A percentile compares a stretch with the other conserved stretches of the same genome.
phyloP scores from a whole-genome alignment of 768 basidiomycete species.

The Tricholoma furcatifolium region DNA sequence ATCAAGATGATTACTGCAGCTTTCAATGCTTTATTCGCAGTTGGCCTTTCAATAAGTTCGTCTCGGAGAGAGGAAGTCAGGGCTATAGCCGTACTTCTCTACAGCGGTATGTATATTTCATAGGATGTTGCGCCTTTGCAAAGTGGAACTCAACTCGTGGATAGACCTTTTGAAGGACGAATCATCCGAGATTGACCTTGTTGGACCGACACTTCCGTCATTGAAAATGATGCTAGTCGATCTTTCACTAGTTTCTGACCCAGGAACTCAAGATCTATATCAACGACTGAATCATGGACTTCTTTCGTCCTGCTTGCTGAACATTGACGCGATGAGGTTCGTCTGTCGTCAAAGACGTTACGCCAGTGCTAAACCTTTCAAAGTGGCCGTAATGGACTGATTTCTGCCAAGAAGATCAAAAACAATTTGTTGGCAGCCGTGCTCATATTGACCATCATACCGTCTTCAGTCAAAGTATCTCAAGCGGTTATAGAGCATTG shows the following conservation, averaged over 20 bases:
- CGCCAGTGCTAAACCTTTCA: neutral
- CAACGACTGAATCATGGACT: slow-evolving; percentile 70
- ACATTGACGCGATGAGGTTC: slow-evolving; percentile 92
- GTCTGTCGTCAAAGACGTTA: slow-evolving; percentile 17
- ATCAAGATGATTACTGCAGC: slow-evolving; percentile 62
- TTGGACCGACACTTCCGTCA: slow-evolving; percentile 75
- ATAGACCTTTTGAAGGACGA: slow-evolving; percentile 87
- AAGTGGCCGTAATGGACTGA: slow-evolving; percentile 78
- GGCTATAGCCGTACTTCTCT: slow-evolving; percentile 76
- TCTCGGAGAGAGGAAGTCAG: slow-evolving; percentile 72
- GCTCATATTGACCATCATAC: slow-evolving; percentile 79
- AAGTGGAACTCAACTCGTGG: neutral
- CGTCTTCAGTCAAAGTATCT: slow-evolving; percentile 64
- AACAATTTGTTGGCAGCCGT: slow-evolving; percentile 87
- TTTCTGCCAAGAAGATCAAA: slow-evolving; percentile 82
- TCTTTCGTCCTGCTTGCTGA: slow-evolving; percentile 80
- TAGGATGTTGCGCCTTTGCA: neutral
- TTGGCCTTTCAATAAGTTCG: slow-evolving; percentile 56
- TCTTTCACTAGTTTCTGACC: slow-evolving; percentile 37
- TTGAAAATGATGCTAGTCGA: slow-evolving; percentile 78
- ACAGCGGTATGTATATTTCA: slow-evolving; percentile 52
- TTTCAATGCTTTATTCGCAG: slow-evolving; percentile 58
- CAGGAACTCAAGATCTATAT: slow-evolving; percentile 50
- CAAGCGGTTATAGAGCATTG: slow-evolving; percentile 77
- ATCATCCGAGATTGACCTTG: slow-evolving; percentile 72